These are phyloP conservation scores for Quercus robur DNA, from an alignment of 306 rosid species.

Conservation along the genomic window DNA sequence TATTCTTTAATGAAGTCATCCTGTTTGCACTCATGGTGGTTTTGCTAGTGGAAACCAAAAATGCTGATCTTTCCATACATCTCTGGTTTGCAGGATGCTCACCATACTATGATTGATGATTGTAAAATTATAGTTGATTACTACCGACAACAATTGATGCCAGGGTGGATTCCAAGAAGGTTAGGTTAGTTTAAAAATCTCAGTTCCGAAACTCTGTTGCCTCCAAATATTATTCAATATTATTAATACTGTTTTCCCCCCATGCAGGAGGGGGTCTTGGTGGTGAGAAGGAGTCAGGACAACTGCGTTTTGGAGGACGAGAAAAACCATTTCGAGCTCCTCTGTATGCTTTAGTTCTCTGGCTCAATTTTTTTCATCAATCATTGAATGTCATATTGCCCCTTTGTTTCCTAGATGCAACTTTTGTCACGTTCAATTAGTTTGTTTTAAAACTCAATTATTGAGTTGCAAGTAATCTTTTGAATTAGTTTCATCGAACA, in stretches of 20 bases:
- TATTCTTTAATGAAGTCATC: conserved; percentile 3
- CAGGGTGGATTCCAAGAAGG: conserved; percentile 97
- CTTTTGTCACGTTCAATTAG: background rate
- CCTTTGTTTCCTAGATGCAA: background rate
- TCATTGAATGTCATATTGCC: background rate
- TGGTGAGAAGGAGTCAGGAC: conserved; percentile 96
- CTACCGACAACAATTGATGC: conserved; percentile 82
- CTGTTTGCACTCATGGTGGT: background rate
- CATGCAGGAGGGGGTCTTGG: conserved; percentile 87
- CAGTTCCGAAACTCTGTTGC: conserved; percentile 13
- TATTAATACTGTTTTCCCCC: background rate
- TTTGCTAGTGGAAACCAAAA: background rate
- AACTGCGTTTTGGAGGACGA: conserved; percentile 96
- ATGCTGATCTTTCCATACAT: background rate
- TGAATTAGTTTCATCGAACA: too few species aligned
- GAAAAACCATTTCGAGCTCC: conserved; percentile 96
- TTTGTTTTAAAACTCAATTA: background rate
- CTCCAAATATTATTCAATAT: conserved; percentile 8
- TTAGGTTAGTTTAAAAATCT: conserved; percentile 60
- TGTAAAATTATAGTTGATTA: conserved; percentile 79
- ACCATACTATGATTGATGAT: conserved; percentile 72
- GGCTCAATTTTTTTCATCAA: background rate
- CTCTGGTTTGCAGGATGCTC: conserved; percentile 71
- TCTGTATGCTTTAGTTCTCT: conserved; percentile 41
- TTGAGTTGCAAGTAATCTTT: too few species aligned